Evolutionary conservation across 2,329 filamentous ascomycete genomes (phyloP).

Genomic region (Metarhizium guizhouense): DNA sequence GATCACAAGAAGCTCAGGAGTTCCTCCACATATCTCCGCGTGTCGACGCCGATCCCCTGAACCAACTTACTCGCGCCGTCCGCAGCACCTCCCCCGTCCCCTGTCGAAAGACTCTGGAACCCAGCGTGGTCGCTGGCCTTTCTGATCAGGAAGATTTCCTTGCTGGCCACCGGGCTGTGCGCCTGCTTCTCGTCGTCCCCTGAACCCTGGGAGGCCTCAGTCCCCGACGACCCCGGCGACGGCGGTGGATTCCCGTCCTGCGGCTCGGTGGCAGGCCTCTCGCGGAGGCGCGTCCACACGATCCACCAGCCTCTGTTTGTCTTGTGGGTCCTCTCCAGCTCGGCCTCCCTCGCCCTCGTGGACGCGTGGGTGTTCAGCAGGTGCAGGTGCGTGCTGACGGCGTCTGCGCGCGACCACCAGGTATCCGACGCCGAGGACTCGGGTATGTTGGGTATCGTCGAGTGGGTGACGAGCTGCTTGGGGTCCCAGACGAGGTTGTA

Average conservation of each 20-base stretch:
- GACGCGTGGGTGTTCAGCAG: conserved; percentile 45
- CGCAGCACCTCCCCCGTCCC: conserved; percentile 34
- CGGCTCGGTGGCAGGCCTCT: conserved; percentile 17
- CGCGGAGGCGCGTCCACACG: conserved; percentile 52
- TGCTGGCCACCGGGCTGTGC: conserved; percentile 23
- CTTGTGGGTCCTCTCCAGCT: conserved; percentile 55
- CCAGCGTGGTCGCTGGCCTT: conserved; percentile 47
- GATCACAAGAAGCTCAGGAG: conserved; percentile 48
- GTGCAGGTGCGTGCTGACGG: conserved; percentile 56
- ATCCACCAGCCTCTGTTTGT: conserved; percentile 62
- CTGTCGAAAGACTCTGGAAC: conserved; percentile 26
- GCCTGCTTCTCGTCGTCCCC: background rate
- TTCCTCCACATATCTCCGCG: conserved; percentile 64
- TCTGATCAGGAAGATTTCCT: conserved; percentile 54
- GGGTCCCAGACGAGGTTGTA: conserved; percentile 49
- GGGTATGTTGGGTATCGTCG: conserved; percentile 4
- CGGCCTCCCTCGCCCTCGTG: conserved; percentile 33
- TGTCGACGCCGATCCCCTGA: conserved; percentile 70
- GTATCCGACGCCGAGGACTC: conserved; percentile 12
- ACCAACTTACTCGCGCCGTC: conserved; percentile 52
- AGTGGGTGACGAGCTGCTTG: conserved; percentile 1
- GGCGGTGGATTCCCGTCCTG: conserved; percentile 12
- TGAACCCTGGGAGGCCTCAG: background rate
- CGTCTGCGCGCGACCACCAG: conserved; percentile 51
- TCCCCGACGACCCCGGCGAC: conserved; percentile 2